phyloP scores from a whole-genome alignment of 2,329 filamentous ascomycete species.

The Canariomyces notabilis region DNA sequence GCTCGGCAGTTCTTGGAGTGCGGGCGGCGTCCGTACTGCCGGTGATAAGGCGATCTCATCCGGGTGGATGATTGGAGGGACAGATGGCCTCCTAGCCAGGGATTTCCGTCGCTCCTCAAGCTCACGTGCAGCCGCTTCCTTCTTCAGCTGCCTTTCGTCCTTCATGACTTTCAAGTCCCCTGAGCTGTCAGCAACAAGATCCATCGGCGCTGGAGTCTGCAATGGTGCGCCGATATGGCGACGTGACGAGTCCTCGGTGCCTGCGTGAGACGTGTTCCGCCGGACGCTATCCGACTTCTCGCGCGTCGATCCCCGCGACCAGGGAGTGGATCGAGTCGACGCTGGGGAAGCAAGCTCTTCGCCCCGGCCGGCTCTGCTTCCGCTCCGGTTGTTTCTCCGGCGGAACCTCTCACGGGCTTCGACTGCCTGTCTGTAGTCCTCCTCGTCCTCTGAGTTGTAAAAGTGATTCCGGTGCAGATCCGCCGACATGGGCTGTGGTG shows the following conservation, averaged over 20 bases:
- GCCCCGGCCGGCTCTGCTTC: slow-evolving; percentile 36
- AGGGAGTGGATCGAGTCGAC: slow-evolving; percentile 18
- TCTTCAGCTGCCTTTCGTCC: slow-evolving; percentile 60
- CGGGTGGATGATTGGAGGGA: slow-evolving; percentile 74
- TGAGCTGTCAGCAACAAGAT: slow-evolving; percentile 42
- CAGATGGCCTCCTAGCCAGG: slow-evolving; percentile 72
- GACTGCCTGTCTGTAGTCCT: slow-evolving; percentile 50
- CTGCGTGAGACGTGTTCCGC: slow-evolving; percentile 15
- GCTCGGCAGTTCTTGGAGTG: slow-evolving; percentile 40
- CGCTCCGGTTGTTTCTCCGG: slow-evolving; percentile 49
- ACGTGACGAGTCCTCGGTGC: slow-evolving; percentile 26
- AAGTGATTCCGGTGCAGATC: slow-evolving; percentile 42
- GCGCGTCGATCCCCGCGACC: slow-evolving; percentile 16
- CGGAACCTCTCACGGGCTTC: slow-evolving; percentile 53
- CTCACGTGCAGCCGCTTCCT: slow-evolving; percentile 74
- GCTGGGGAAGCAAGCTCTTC: slow-evolving; percentile 33
- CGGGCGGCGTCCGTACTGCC: slow-evolving; percentile 22
- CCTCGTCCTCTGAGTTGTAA: slow-evolving; percentile 60
- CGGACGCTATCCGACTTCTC: slow-evolving; percentile 27
- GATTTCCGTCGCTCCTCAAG: slow-evolving; percentile 85
- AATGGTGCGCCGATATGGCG: slow-evolving; percentile 16
- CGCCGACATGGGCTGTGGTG: slow-evolving; percentile 70
- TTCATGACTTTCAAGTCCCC: slow-evolving; percentile 53
- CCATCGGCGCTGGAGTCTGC: slow-evolving; percentile 33
- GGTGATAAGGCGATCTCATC: slow-evolving; percentile 44